Evolutionary conservation across 768 basidiomycete species (phyloP), one percentile per base, ranked within the genome.

Genomic region (Tephrocybe rancida): DNA sequence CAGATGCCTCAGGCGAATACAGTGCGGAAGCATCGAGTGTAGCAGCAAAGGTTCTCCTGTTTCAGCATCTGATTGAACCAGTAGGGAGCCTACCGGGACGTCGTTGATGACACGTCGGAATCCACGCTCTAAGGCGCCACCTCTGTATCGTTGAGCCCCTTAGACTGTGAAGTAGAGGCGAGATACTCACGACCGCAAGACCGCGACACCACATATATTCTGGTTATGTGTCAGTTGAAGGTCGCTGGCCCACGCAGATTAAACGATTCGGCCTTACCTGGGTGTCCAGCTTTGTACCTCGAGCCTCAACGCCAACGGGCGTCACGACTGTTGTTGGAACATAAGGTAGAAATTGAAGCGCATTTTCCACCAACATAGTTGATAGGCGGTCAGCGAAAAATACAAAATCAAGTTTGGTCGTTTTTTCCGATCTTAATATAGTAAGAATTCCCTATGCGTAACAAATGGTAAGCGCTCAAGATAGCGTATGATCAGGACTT

Each of bases 311-410:
- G 7, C 75, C 85, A 0, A 83, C 70, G 0, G 95, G 94, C 0
- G 95, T 96, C 18, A 69, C 74, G 5, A 96, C 79, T 0, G 71
- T 71, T 62, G 82, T 83, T 2, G 75, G 64, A 26, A 71, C 65
- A 69, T 87, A 91, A 1, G 94, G 94, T n/a, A 98, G 78, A 54
- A 85, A 78, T 38, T 88, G 87, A 64, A 95, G 75, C 0, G 94
- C 92, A 65, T 85, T 80, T 69, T 98, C 96, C 4, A 91, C 84
- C 21, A 98, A 71, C 18, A 92, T 70, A 0, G 92, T 94, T 0
- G 95, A 84, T 1, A 98, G 73, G 16, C 96, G 81, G 66, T 97
- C 94, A 0, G 84, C 84, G 64, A 93, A 94, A 75, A 97, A 96
- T 34, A 98, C 86, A 63, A 98, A 98, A 64, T 98, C 94, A 61